These are phyloP conservation scores for Symbiotaphrina buchneri DNA, from an alignment of 495 filamentous ascomycete genomes.

Conservation along the genomic window DNA sequence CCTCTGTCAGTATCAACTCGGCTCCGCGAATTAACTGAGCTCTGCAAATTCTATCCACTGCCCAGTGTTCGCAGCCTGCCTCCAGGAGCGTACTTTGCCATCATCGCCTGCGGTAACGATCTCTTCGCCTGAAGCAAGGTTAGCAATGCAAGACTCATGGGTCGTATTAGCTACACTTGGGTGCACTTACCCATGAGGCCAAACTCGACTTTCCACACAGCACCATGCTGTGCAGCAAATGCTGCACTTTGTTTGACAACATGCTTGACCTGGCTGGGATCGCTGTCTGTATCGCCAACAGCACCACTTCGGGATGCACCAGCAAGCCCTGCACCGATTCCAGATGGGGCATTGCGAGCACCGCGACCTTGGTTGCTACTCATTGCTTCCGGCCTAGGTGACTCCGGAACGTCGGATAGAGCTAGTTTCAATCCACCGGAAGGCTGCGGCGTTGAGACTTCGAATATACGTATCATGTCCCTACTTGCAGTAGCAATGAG, in stretches of 20 bases:
- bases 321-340: constrained; percentile 36
- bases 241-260: constrained; percentile 13
- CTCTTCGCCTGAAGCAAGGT: too few species aligned
- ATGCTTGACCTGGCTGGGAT: constrained; percentile 15
- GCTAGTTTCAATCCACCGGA: constrained; percentile 10
- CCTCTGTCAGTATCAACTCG: too few species aligned
- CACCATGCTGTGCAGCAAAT: constrained; percentile 13
- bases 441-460: constrained; percentile 38
- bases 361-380: constrained; percentile 4
- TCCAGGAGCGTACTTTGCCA: too few species aligned
- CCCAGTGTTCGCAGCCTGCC: too few species aligned
- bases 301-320: constrained; percentile 14
- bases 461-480: constrained; percentile 69
- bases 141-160: too few species aligned
- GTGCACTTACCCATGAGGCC: constrained; percentile 14
- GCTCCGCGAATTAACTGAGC: too few species aligned
- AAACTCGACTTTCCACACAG: constrained; percentile 17
- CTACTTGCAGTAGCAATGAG: constrained; percentile 80
- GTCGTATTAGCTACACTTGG: too few species aligned
- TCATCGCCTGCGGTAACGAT: too few species aligned
- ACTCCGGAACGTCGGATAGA: constrained; percentile 1
- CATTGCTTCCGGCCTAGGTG: constrained; percentile 7
- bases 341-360: constrained; percentile 14
- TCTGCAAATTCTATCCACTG: too few species aligned
- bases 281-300: constrained; percentile 1